Conservation (phyloP, 805 yeast genomes). For the Maudiozyma pseudohumilis region DNA sequence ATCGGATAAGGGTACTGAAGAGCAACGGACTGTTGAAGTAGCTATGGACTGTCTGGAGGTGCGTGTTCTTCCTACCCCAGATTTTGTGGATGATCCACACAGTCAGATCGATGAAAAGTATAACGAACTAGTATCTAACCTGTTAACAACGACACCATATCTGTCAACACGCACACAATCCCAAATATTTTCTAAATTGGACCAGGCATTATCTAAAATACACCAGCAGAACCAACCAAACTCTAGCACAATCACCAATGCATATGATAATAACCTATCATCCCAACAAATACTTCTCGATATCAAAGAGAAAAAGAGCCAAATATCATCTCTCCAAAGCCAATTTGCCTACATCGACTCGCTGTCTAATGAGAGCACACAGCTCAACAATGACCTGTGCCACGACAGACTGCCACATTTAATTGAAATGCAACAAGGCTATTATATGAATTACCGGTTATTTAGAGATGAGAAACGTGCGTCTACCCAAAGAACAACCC, state of each 20-base stretch:
- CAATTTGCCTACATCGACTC: slow-evolving; percentile 11
- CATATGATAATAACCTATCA: too few species aligned
- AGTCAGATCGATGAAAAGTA: slow-evolving; percentile 14
- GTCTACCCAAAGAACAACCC: too few species aligned
- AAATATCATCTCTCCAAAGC: slow-evolving; percentile 2
- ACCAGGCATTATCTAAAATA: background rate
- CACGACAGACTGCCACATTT: slow-evolving; percentile 13
- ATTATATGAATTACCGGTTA: slow-evolving; percentile 15
- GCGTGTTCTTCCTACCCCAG: slow-evolving; percentile 10
- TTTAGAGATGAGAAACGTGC: slow-evolving; percentile 16
- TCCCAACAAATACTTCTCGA: background rate
- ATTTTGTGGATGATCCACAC: slow-evolving; percentile 11
- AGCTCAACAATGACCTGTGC: slow-evolving; percentile 7
- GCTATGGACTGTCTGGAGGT: background rate
- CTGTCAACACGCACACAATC: background rate
- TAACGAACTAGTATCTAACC: slow-evolving; percentile 14
- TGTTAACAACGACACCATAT: background rate
- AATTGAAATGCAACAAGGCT: slow-evolving; percentile 12
- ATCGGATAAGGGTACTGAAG: background rate
- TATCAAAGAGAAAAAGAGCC: background rate
- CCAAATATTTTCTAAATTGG: background rate
- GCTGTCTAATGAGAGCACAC: slow-evolving; percentile 8
- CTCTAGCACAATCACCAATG: too few species aligned
- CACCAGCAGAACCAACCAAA: background rate
- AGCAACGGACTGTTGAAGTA: background rate